Evolutionary conservation across 192 early-diverging fungal genomes (phyloP).

Genomic region (Phycomyces blakesleeanus): DNA sequence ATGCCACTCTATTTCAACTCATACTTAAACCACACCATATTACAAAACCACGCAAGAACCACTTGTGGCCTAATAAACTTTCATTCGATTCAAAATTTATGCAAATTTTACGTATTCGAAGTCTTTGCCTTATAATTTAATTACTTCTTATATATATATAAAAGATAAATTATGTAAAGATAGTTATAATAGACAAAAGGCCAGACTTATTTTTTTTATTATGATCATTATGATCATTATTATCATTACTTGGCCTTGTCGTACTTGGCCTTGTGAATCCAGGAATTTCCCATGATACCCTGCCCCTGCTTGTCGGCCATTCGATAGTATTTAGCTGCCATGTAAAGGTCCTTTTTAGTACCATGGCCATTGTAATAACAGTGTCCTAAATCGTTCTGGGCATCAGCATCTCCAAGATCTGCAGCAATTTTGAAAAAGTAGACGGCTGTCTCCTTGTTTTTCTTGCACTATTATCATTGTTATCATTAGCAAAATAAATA

Average conservation of each 20-base stretch:
- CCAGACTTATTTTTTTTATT: neutral
- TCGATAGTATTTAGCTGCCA: constrained; percentile 76
- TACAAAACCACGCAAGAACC: too few species aligned
- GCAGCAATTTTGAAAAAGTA: constrained; percentile 83
- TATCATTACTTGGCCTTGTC: constrained; percentile 45
- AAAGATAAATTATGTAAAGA: too few species aligned
- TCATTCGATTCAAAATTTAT: too few species aligned
- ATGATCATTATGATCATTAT: too few species aligned
- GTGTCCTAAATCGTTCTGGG: constrained; percentile 67
- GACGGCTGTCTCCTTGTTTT: constrained; percentile 67
- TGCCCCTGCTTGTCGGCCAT: constrained; percentile 69
- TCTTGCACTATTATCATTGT: constrained; percentile 33
- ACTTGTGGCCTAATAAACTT: too few species aligned
- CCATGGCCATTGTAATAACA: constrained; percentile 75
- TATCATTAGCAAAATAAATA: neutral
- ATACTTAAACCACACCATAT: too few species aligned
- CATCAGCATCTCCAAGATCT: constrained; percentile 71
- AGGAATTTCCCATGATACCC: constrained; percentile 74
- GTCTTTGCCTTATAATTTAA: too few species aligned
- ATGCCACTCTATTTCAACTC: too few species aligned
- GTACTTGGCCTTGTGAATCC: constrained; percentile 83
- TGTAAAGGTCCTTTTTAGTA: constrained; percentile 66
- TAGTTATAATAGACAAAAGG: too few species aligned
- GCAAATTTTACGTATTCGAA: too few species aligned
- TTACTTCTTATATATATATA: too few species aligned